Evolutionary conservation across 2,329 filamentous ascomycete genomes (phyloP).

Genomic region (Ceratocystis harringtonii): DNA sequence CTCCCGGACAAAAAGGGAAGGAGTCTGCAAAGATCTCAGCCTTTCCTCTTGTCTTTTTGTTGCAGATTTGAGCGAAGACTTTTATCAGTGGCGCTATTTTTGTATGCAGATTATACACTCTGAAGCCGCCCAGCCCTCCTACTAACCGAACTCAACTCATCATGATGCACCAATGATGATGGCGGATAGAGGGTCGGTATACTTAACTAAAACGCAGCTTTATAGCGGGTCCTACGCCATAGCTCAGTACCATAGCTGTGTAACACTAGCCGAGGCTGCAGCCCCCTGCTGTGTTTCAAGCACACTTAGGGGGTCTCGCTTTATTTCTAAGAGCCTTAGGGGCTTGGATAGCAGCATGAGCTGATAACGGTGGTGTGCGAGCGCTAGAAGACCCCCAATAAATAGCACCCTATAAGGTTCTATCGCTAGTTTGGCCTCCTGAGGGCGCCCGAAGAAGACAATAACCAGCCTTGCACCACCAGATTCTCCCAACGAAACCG

Average conservation of each 20-base stretch:
- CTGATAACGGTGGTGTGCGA: not conserved
- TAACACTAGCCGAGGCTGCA: not conserved
- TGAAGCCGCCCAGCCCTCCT: not conserved
- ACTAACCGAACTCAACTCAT: not conserved
- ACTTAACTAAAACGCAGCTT: not conserved
- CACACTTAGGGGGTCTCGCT: not conserved
- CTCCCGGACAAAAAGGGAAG: not conserved
- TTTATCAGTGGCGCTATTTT: not conserved
- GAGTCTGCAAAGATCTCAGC: not conserved
- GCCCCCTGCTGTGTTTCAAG: not conserved
- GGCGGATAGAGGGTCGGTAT: not conserved
- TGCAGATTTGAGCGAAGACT: not conserved
- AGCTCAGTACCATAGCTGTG: not conserved
- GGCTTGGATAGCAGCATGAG: not conserved
- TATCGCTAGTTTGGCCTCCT: not conserved
- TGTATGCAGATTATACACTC: no score
- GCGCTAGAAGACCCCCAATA: not conserved
- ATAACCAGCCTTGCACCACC: not conserved
- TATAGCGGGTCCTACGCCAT: not conserved
- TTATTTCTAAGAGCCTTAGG: not conserved
- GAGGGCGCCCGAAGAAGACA: not conserved
- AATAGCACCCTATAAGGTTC: not conserved
- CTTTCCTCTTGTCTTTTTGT: not conserved
- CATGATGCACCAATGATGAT: not conserved
- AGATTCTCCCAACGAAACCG: not conserved